A percentile compares a stretch with the other conserved stretches of the same genome.
Evolutionary conservation across 495 filamentous ascomycete genomes (phyloP).

Genomic region (Penicillium subrubescens): DNA sequence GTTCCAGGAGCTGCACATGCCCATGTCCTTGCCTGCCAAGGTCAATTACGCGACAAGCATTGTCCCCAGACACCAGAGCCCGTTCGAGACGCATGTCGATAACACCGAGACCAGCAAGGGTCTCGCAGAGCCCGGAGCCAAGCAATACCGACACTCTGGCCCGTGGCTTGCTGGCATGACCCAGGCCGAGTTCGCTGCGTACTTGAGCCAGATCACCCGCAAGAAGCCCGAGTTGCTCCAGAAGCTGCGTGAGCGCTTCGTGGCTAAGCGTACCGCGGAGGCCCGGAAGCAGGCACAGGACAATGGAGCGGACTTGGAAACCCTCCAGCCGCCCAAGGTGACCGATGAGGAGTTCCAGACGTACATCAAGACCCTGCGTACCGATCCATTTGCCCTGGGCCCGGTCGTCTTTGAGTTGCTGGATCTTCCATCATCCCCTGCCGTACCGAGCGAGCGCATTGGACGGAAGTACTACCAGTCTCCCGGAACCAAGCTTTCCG

Average conservation of each 20-base stretch:
- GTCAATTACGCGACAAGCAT: conserved; percentile 34
- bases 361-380: conserved; percentile 62
- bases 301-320: conserved; percentile 45
- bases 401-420: conserved; percentile 51
- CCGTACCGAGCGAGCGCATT: conserved; percentile 41
- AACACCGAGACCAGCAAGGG: conserved; percentile 47
- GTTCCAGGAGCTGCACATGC: conserved; percentile 78
- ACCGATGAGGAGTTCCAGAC: conserved; percentile 60
- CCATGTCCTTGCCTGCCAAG: conserved; percentile 55
- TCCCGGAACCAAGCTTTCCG: conserved; percentile 39
- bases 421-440: conserved; percentile 47
- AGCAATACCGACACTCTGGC: conserved; percentile 55
- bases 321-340: conserved; percentile 42
- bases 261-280: conserved; percentile 44
- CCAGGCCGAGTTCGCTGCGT: conserved; percentile 69
- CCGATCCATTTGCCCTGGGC: conserved; percentile 50
- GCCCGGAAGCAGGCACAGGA: conserved; percentile 48
- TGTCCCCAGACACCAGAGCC: conserved; percentile 45
- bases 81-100: conserved; percentile 52
- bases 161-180: conserved; percentile 82
- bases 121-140: conserved; percentile 31
- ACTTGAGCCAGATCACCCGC: conserved; percentile 62
- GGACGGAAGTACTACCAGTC: conserved; percentile 40
- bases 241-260: conserved; percentile 55
- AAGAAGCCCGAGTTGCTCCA: conserved; percentile 62